Evolutionary conservation across 164 flowering plant genomes (phyloP), one percentile per base, ranked within the genome.

Genomic region (Cinnamomum chago): DNA sequence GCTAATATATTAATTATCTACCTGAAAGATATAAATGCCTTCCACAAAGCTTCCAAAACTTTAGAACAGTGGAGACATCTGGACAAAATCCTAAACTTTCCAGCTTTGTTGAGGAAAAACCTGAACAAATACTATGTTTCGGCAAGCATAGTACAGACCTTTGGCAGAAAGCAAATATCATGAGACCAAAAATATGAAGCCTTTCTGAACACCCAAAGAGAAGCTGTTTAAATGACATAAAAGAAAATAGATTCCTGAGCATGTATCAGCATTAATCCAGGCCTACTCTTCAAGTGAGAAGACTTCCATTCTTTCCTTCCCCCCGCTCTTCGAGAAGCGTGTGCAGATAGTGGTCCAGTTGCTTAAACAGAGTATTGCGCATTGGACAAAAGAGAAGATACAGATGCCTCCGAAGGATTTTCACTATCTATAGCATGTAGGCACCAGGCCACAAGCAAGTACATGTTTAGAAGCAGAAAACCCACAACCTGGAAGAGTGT

Each of bases 401-500:
- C 58, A 40, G 92, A 87, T 75, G 84, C 86, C 83, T 86, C 91
- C 2, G 91, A 82, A 25, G 90, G 85, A 68, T 81, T 84, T 78
- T 87, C 91, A 74, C 82, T 76, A 75, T 82, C 80, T 71, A 91
- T 83, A 28, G 90, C 85, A 55, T 92, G 85, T 67, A 94, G 82
- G 76, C 85, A 80, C 97, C 98, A 96, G n/a, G 86, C 79, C 68
- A 96, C 86, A 82, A 91, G 91, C 86, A 96, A 75, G 84, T 87
- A 87, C 91, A 94, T 85, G 86, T 94, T 96, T 70, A 91, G 93
- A 75, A 96, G 93, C 78, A 94, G 79, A 80, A 91, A 90, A 75
- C 88, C 64, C 65, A 84, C 83, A 75, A 92, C 95, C 99, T 96
- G 88, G 55, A 82, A 65, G 73, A 75, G 74, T 9, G 75, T 25